Percentiles rank a stretch among this genome's conserved stretches.
These are phyloP conservation scores for Emergomyces orientalis DNA, from an alignment of 2,329 filamentous ascomycete species.

Conservation along the genomic window DNA sequence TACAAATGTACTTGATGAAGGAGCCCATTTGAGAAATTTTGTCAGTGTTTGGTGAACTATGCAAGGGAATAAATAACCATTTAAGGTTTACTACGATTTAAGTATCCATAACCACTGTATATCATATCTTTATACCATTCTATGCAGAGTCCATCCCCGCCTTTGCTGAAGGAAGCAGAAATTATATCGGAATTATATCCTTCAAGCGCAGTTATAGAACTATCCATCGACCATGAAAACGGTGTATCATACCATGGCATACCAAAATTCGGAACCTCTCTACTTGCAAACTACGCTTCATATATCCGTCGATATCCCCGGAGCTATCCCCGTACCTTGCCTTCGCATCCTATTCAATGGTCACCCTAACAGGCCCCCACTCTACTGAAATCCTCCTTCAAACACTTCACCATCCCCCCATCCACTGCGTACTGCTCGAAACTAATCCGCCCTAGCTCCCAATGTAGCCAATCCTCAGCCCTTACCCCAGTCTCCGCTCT, in stretches of 20 bases:
- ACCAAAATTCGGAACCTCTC: neutral
- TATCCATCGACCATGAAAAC: neutral
- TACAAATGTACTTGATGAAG: neutral
- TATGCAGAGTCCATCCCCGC: no score
- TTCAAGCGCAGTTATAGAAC: neutral
- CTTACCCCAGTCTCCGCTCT: slow-evolving; percentile 43
- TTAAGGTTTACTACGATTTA: neutral
- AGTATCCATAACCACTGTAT: neutral
- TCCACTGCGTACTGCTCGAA: slow-evolving; percentile 48
- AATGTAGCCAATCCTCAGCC: slow-evolving; percentile 53
- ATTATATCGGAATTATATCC: neutral
- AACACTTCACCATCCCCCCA: slow-evolving; percentile 21
- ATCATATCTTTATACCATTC: no score
- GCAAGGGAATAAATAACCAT: no score
- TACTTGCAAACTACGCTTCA: neutral
- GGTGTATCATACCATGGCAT: neutral
- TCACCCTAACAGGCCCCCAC: neutral
- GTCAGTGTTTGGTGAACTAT: no score
- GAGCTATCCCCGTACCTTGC: neutral
- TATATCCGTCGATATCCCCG: neutral
- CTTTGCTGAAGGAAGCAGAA: neutral
- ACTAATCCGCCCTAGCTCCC: slow-evolving; percentile 51
- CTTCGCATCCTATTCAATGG: neutral
- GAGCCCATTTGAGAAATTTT: no score
- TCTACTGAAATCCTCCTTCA: slow-evolving; percentile 21